A percentile compares a stretch with the other conserved stretches of the same genome.
These are phyloP conservation scores for Luffa acutangula DNA, from an alignment of 306 rosid species.

Conservation along the genomic window DNA sequence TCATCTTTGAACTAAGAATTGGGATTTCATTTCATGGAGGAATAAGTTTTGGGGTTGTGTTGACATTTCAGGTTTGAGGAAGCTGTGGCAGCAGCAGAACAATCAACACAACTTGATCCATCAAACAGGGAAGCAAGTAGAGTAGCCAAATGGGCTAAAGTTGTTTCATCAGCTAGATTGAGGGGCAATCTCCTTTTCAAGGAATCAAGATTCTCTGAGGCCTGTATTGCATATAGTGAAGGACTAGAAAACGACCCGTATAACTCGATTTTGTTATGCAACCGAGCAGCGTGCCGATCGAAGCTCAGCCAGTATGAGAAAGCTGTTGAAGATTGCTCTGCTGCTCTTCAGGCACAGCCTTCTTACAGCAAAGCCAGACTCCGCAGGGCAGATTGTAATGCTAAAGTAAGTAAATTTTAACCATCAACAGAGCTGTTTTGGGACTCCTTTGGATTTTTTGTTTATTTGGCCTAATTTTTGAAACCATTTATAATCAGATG, in stretches of 20 bases:
- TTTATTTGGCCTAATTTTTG: not conserved
- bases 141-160: conserved; percentile 50
- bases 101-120: conserved; percentile 62
- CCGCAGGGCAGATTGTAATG: conserved; percentile 77
- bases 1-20: not conserved
- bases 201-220: conserved; percentile 65
- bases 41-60: not conserved
- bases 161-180: conserved; percentile 55
- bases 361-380: conserved; percentile 85
- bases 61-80: conserved; percentile 60
- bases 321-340: conserved; percentile 85
- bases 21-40: not conserved
- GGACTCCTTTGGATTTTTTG: not conserved
- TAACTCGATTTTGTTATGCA: conserved; percentile 75
- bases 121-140: conserved; percentile 34
- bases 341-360: conserved; percentile 66
- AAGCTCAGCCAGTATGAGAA: conserved; percentile 81
- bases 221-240: conserved; percentile 54
- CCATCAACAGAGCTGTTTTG: not conserved
- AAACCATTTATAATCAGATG: conserved; percentile 26
- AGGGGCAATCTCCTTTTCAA: conserved; percentile 87
- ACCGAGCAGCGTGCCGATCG: conserved; percentile 91
- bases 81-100: conserved; percentile 50
- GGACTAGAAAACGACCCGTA: conserved; percentile 66
- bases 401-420: conserved; percentile 38